phyloP scores from a whole-genome alignment of 345 rosid species.

The Lumnitzera littorea region DNA sequence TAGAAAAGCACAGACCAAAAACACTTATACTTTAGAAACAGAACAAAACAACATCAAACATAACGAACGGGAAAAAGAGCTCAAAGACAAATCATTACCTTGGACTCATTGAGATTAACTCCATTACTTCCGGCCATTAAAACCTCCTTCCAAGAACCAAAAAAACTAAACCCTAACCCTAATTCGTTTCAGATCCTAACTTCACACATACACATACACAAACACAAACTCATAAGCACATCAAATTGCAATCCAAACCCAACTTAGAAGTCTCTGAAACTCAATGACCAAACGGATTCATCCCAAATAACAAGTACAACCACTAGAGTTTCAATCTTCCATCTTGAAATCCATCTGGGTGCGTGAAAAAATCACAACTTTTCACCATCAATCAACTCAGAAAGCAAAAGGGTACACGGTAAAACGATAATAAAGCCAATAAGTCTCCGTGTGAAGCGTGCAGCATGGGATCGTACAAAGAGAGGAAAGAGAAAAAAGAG shows the following conservation, averaged over 20 bases:
- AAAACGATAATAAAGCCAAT: too few relatives aligned
- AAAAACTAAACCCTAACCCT: background rate
- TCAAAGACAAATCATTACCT: conserved; percentile 26
- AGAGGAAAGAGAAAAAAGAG: conserved; percentile 1
- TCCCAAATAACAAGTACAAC: too few relatives aligned
- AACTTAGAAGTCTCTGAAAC: too few relatives aligned
- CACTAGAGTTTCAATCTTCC: too few relatives aligned
- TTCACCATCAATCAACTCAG: too few relatives aligned
- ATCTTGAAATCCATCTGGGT: too few relatives aligned
- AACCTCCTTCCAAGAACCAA: background rate
- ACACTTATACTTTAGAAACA: conserved; percentile 5
- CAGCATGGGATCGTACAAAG: background rate
- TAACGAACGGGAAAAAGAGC: background rate
- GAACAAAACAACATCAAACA: background rate
- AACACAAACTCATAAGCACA: background rate
- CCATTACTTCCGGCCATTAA: conserved; percentile 70
- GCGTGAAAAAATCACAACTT: background rate
- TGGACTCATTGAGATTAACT: conserved; percentile 64
- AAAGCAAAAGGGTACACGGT: too few relatives aligned
- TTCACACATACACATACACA: background rate
- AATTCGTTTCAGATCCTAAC: background rate
- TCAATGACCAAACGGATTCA: too few relatives aligned
- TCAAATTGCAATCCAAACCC: background rate
- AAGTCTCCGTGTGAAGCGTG: background rate
- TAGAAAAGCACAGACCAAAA: background rate